Evolutionary conservation across 2,329 filamentous ascomycete genomes (phyloP).

Genomic region (Epichloe elymi): DNA sequence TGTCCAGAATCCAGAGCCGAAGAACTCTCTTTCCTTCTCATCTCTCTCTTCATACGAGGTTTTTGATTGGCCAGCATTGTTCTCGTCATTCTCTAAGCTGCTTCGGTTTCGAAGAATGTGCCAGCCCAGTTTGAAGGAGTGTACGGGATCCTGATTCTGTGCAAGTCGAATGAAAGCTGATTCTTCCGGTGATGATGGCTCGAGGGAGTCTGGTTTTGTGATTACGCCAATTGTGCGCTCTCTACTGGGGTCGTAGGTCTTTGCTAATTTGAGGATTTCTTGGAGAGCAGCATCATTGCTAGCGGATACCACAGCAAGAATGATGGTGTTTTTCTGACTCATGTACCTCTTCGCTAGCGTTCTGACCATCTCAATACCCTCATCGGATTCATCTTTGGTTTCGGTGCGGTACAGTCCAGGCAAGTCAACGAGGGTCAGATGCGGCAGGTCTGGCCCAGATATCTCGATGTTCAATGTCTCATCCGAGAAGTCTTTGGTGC

Average conservation of each 20-base stretch:
- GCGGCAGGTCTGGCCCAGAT: constrained; percentile 26
- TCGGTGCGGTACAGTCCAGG: constrained; percentile 30
- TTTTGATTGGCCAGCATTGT: not conserved
- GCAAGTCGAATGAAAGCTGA: constrained; percentile 8
- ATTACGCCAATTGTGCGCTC: constrained; percentile 42
- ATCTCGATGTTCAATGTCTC: constrained; percentile 35
- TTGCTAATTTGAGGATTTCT: constrained; percentile 31
- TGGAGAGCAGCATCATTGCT: constrained; percentile 38
- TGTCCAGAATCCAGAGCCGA: constrained; percentile 13
- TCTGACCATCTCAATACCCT: constrained; percentile 20
- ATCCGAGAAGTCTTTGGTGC: constrained; percentile 25
- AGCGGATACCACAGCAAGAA: constrained; percentile 40
- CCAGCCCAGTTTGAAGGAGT: constrained; percentile 33
- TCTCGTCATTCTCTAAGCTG: constrained; percentile 19
- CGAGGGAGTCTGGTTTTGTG: constrained; percentile 38
- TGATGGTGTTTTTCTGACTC: constrained; percentile 41
- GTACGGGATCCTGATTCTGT: not conserved
- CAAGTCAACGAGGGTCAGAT: constrained; percentile 41
- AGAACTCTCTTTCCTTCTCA: constrained; percentile 15
- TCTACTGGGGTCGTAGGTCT: constrained; percentile 27
- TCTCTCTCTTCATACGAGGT: constrained; percentile 11
- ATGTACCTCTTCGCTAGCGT: constrained; percentile 39
- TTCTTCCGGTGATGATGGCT: constrained; percentile 19
- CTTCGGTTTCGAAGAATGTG: constrained; percentile 16
- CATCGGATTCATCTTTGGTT: constrained; percentile 18